These are phyloP conservation scores for Nicotiana undulata DNA, from an alignment of 257 asterid species.

Conservation along the genomic window DNA sequence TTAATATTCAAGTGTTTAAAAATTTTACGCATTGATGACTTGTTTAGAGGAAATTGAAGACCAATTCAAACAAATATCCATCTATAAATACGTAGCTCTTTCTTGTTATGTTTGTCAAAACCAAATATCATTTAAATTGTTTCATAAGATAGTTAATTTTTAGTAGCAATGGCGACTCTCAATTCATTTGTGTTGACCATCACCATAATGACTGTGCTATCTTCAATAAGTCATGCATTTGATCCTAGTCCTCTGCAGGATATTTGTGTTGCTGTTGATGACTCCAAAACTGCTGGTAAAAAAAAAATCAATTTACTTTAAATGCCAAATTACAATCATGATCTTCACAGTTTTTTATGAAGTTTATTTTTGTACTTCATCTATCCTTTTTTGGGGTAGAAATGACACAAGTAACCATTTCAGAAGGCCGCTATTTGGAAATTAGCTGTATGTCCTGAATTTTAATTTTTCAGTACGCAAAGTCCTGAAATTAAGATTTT, in stretches of 20 bases:
- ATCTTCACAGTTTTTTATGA: too few relatives aligned
- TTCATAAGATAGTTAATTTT: not conserved
- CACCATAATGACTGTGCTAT: not conserved
- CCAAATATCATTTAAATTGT: not conserved
- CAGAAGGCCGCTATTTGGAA: too few relatives aligned
- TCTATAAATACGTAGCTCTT: not conserved
- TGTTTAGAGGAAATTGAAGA: not conserved
- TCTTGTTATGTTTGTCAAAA: not conserved
- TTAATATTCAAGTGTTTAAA: not conserved
- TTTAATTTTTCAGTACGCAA: too few relatives aligned
- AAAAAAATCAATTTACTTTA: too few relatives aligned
- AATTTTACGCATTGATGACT: not conserved
- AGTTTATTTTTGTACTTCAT: too few relatives aligned
- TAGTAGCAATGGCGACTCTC: not conserved
- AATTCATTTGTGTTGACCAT: not conserved
- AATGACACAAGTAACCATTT: too few relatives aligned
- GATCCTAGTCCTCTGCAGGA: not conserved
- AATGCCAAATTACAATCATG: not conserved
- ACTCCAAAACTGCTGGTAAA: not conserved
- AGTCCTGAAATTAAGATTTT: too few relatives aligned
- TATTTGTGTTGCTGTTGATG: not conserved
- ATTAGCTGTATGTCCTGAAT: too few relatives aligned
- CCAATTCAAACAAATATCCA: not conserved
- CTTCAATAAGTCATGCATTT: not conserved
- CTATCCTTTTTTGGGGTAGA: too few relatives aligned